phyloP scores from a whole-genome alignment of 108 stramenopile genomes.

The Cylindrotheca fusiformis region DNA sequence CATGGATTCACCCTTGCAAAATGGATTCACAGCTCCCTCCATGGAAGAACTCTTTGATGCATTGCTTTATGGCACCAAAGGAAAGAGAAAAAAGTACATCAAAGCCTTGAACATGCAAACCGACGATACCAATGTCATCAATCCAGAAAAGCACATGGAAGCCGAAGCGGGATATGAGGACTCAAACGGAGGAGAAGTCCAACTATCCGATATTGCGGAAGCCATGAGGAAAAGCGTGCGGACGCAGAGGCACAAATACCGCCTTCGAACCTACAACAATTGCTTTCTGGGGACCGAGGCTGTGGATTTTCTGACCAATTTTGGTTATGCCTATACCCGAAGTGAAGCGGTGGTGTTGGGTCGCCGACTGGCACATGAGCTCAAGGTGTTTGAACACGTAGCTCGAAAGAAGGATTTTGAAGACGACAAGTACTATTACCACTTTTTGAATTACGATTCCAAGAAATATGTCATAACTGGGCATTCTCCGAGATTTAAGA shows the following conservation, averaged over 20 bases:
- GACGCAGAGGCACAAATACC: slow-evolving; percentile 25
- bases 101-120: slow-evolving; percentile 25
- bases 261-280: slow-evolving; percentile 37
- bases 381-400: slow-evolving; percentile 50
- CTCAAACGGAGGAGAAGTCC: slow-evolving; percentile 3
- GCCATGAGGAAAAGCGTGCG: slow-evolving; percentile 20
- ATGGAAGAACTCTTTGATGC: slow-evolving; percentile 43
- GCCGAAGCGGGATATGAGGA: slow-evolving; percentile 9
- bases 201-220: slow-evolving; percentile 29
- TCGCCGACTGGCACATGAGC: slow-evolving; percentile 42
- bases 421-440: slow-evolving; percentile 49
- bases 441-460: slow-evolving; percentile 43
- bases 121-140: slow-evolving; percentile 12
- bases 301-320: slow-evolving; percentile 53
- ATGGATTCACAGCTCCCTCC: slow-evolving; percentile 37
- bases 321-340: slow-evolving; percentile 43
- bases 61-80: slow-evolving; percentile 16
- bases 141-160: slow-evolving; percentile 15
- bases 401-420: slow-evolving; percentile 38
- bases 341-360: slow-evolving; percentile 61
- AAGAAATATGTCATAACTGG: slow-evolving; percentile 19
- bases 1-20: slow-evolving; percentile 39
- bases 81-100: slow-evolving; percentile 20
- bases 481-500: slow-evolving; percentile 16
- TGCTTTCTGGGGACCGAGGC: slow-evolving; percentile 52